Evolutionary conservation across 1,284 basidiomycete species (phyloP).

Genomic region (Ustilago lituana): DNA sequence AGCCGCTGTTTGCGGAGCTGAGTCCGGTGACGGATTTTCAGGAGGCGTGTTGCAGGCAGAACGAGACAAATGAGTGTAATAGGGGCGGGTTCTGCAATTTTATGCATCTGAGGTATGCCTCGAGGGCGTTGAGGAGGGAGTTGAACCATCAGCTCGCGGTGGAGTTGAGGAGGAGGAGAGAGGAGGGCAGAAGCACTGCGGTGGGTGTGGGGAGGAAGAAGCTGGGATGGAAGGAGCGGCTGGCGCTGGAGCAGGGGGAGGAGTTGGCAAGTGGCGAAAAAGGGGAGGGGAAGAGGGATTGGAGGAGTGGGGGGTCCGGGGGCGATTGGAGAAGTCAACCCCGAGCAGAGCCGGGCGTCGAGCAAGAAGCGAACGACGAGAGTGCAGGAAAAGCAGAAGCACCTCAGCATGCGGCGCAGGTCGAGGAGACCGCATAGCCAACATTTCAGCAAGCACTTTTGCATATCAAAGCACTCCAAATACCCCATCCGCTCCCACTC

Average conservation of each 20-base stretch:
- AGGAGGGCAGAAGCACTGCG: constrained; percentile 26
- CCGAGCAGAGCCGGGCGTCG: constrained; percentile 2
- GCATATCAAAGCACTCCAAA: not conserved
- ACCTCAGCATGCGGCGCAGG: too few species aligned
- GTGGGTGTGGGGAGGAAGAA: constrained; percentile 22
- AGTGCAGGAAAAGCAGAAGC: too few species aligned
- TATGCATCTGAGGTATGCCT: constrained; percentile 79
- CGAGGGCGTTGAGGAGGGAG: constrained; percentile 44
- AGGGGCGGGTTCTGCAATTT: constrained; percentile 87
- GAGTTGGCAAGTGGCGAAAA: not conserved
- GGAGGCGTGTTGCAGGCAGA: constrained; percentile 95
- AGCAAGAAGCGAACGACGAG: too few species aligned
- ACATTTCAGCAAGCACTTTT: too few species aligned
- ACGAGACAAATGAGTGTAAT: constrained; percentile 74
- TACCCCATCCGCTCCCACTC: too few species aligned
- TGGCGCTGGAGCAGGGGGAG: constrained; percentile 36
- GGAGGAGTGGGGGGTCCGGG: constrained; percentile 25
- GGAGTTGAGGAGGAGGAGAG: constrained; percentile 48
- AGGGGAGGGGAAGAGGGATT: constrained; percentile 10
- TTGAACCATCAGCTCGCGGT: constrained; percentile 61
- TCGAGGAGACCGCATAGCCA: not conserved
- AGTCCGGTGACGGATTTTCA: constrained; percentile 98
- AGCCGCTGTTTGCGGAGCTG: constrained; percentile 95
- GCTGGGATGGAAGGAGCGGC: constrained; percentile 43
- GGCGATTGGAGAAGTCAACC: constrained; percentile 41